Conservation (phyloP, 2,329 filamentous ascomycete genomes). For the Apiospora rasikravindrae region DNA sequence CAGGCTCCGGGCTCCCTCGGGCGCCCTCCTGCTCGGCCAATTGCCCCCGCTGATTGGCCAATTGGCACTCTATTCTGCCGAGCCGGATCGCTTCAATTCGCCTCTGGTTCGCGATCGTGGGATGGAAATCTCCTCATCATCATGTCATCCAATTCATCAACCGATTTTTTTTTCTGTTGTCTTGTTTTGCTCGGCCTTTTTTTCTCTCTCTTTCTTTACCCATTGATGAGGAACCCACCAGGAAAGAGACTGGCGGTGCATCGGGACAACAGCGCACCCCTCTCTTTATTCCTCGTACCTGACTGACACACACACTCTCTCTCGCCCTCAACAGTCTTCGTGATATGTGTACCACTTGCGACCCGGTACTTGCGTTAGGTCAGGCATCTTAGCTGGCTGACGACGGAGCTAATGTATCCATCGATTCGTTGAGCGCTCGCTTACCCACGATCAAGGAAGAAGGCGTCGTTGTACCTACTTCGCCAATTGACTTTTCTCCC, state of each 20-base stretch:
- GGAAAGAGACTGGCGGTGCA: background rate
- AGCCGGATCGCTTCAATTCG: background rate
- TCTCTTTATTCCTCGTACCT: background rate
- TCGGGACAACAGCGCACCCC: background rate
- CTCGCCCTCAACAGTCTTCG: background rate
- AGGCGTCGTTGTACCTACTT: background rate
- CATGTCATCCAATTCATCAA: constrained; percentile 4
- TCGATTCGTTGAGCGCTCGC: background rate
- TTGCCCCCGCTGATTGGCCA: constrained; percentile 7
- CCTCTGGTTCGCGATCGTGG: background rate
- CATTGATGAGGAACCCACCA: background rate
- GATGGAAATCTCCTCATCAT: constrained; percentile 7
- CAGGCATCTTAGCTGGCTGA: background rate
- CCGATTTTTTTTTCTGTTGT: background rate
- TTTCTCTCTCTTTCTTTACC: background rate
- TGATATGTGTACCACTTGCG: background rate
- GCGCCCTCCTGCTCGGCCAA: background rate
- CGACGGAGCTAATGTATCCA: background rate
- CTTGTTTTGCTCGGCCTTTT: background rate
- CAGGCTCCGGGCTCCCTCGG: background rate
- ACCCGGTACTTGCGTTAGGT: constrained; percentile 1
- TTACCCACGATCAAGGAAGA: background rate
- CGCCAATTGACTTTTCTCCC: background rate
- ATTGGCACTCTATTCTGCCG: constrained; percentile 1
- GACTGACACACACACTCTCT: constrained; percentile 2